Base-by-base conservation (phyloP, 805 yeast genomes). In the Nakazawaea siamensis region DNA sequence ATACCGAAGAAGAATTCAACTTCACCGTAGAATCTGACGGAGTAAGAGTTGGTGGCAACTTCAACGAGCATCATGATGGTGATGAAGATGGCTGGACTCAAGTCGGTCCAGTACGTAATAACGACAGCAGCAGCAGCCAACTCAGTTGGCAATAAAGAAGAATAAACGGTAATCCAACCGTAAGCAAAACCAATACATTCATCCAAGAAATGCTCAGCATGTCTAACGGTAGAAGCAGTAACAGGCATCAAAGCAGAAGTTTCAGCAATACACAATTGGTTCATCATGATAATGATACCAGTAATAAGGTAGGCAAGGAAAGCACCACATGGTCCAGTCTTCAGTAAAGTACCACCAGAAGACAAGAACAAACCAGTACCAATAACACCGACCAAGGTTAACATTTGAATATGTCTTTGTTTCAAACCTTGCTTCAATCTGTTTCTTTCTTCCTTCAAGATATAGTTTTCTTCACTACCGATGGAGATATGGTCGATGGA, bases 121-220 rank as follows among this genome's bases (percentile, higher is more conserved):
- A 67, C 58, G 24, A 66, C 57, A 12, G 70, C 65, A 11, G 63
- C 62, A 2, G 73, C 71, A 15, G 68, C 70, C 54, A 70, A 60
- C 49, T 71, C 76, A 40, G 72, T 64, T 25, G 76, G 72, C 44
- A 67, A 63, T 41, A 63, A 62, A 37, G 63, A 51, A 29, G 65
- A 55, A 43, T 65, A 62, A 60, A 66, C 61, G 33, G 58, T 58
- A 44, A 58, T 60, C 47, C 58, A 50, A 19, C 61, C 59, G 27
- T 57, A 55, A 15, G 58, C 51, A 29, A 51, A 47, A 41, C 58
- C 64, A 21, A 54, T 50, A 12, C 64, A 57, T 34, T 57, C 62
- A 38, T 60, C 66, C 25, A 60, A 62, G 24, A 49, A 53, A 27
- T 62, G 46, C 5, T 62, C 64, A 6, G 64, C 57, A 52, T 56